These are phyloP conservation scores for Hymenoscyphus albidus DNA, from an alignment of 2,329 filamentous ascomycete genomes.

Conservation along the genomic window DNA sequence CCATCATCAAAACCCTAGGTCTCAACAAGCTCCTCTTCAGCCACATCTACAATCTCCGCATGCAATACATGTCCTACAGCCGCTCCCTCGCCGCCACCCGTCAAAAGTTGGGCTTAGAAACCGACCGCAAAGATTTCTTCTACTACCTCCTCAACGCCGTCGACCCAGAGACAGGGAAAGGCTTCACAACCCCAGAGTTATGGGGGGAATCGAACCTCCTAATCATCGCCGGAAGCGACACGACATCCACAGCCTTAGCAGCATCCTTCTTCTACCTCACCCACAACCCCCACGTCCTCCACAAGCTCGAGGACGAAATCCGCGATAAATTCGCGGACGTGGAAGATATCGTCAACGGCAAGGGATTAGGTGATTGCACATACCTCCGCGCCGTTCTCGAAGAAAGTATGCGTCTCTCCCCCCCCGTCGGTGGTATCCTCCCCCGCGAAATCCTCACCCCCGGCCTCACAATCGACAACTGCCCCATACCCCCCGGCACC, in stretches of 20 bases:
- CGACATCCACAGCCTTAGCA: conserved; percentile 38
- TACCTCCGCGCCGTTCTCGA: conserved; percentile 44
- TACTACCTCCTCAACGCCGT: conserved; percentile 69
- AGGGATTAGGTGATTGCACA: conserved; percentile 32
- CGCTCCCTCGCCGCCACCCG: conserved; percentile 63
- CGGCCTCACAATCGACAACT: conserved; percentile 28
- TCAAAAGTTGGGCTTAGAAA: conserved; percentile 58
- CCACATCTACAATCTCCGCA: conserved; percentile 61
- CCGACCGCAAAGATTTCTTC: conserved; percentile 66
- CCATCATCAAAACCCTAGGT: conserved; percentile 60
- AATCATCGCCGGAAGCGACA: conserved; percentile 36
- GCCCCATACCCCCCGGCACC: conserved; percentile 38
- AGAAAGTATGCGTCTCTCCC: conserved; percentile 30
- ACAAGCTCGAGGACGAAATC: conserved; percentile 28
- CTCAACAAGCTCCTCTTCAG: conserved; percentile 67
- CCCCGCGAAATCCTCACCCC: conserved; percentile 27
- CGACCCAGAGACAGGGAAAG: conserved; percentile 62
- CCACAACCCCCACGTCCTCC: conserved; percentile 29
- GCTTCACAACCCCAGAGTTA: conserved; percentile 36
- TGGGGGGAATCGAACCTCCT: conserved; percentile 26
- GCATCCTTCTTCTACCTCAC: conserved; percentile 40
- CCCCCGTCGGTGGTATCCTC: conserved; percentile 27
- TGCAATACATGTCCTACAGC: conserved; percentile 68
- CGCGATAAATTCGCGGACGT: conserved; percentile 17
- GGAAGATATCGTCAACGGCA: conserved; percentile 34